A percentile compares a stretch with the other conserved stretches of the same genome.
Evolutionary conservation across 805 yeast species (phyloP).

Genomic region (Wickerhamomyces xylosicus): DNA sequence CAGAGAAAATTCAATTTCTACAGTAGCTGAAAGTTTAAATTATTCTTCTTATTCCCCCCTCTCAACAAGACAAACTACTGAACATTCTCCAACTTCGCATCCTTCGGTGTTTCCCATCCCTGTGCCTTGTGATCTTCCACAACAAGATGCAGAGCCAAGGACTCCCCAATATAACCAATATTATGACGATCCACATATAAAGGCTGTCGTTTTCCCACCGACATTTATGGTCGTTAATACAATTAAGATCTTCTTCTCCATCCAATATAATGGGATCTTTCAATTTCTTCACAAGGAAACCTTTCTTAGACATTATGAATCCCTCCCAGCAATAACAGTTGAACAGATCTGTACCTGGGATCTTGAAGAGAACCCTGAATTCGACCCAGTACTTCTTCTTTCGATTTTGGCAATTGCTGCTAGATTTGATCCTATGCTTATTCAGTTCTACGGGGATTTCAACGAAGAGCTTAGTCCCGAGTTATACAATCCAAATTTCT

Average conservation of each 20-base stretch:
- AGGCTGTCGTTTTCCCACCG: constrained; percentile 3
- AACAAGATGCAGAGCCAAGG: no score
- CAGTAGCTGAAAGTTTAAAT: no score
- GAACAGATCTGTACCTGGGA: constrained; percentile 4
- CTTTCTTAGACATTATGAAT: constrained; percentile 3
- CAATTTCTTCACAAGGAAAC: constrained; percentile 6
- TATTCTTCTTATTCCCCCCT: no score
- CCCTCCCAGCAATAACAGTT: constrained; percentile 1
- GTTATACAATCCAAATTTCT: constrained; percentile 17
- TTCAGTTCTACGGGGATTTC: constrained; percentile 24
- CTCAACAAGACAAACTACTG: no score
- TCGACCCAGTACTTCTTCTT: constrained; percentile 22
- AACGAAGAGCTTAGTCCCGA: constrained; percentile 20
- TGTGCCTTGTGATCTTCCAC: no score
- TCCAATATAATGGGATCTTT: constrained; percentile 9
- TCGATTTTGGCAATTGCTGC: constrained; percentile 27
- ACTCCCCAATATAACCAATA: no score
- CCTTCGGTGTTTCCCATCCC: no score
- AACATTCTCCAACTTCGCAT: no score
- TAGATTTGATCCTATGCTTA: constrained; percentile 23
- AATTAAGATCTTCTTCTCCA: constrained; percentile 9
- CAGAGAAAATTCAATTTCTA: no score
- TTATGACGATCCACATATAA: no score
- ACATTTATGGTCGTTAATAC: constrained; percentile 6
- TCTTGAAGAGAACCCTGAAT: constrained; percentile 4